A percentile compares a stretch with the other conserved stretches of the same genome.
phyloP scores from a whole-genome alignment of 371 early-diverging fungal genomes.

The Mucor piriformis region DNA sequence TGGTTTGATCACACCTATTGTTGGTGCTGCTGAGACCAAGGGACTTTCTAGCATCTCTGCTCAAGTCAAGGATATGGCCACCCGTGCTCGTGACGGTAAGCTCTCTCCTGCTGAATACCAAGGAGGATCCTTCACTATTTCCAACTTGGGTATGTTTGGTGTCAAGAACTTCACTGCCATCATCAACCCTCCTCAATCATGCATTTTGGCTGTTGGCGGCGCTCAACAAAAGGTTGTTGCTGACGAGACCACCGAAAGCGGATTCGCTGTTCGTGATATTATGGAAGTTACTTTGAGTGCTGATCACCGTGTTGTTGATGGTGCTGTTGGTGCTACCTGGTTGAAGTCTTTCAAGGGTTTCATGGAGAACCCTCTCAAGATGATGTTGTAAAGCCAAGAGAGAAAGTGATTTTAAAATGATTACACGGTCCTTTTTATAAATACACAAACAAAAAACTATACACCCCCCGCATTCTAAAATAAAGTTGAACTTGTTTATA shows the following conservation, averaged over 20 bases:
- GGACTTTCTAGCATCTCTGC: slow-evolving; percentile 88
- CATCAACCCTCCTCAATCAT: slow-evolving; percentile 96
- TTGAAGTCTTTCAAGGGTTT: slow-evolving; percentile 89
- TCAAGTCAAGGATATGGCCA: slow-evolving; percentile 86
- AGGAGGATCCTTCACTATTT: slow-evolving; percentile 95
- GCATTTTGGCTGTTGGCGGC: slow-evolving; percentile 93
- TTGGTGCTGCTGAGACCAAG: slow-evolving; percentile 79
- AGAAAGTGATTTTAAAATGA: too few relatives aligned
- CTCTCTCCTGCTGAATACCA: slow-evolving; percentile 96
- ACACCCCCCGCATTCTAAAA: not conserved
- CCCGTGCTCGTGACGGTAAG: slow-evolving; percentile 87
- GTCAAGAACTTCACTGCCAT: slow-evolving; percentile 95
- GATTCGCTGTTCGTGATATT: slow-evolving; percentile 67
- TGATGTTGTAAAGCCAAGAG: slow-evolving; percentile 79
- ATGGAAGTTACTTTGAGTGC: slow-evolving; percentile 92
- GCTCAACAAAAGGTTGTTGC: slow-evolving; percentile 83
- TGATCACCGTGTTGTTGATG: slow-evolving; percentile 98
- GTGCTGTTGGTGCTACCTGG: slow-evolving; percentile 94
- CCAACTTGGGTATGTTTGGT: slow-evolving; percentile 98
- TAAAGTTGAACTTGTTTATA: slow-evolving; percentile 8
- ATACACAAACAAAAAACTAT: too few relatives aligned
- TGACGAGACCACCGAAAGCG: slow-evolving; percentile 63
- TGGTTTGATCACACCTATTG: slow-evolving; percentile 97
- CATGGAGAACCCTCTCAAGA: slow-evolving; percentile 94
- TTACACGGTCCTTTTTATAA: too few relatives aligned